Conservation (phyloP, 441 rosid genomes). For the Gossypium gossypioides region DNA sequence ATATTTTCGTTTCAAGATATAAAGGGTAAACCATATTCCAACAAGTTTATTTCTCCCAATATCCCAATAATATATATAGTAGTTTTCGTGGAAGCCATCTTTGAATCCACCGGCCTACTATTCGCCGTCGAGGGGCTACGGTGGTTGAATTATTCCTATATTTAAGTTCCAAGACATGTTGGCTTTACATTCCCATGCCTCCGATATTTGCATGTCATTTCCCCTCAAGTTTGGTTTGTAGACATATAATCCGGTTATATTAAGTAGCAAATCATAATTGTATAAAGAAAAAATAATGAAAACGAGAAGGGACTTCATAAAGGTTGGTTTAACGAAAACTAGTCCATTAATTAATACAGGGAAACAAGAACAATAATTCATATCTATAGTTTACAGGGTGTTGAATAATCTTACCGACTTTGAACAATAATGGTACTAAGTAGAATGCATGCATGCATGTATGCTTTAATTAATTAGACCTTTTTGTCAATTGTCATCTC, state of each 20-base stretch:
- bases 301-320: background rate
- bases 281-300: background rate
- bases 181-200: background rate
- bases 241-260: background rate
- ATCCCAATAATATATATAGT: background rate
- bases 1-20: background rate
- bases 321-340: background rate
- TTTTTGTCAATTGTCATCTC: background rate
- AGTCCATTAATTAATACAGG: background rate
- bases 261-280: background rate
- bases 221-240: background rate
- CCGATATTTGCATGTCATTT: background rate
- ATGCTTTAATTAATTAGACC: no score
- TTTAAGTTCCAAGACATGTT: no score
- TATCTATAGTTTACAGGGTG: background rate
- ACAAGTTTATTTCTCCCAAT: background rate
- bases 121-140: background rate
- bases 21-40: background rate
- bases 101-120: conserved; percentile 1
- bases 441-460: no score
- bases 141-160: no score
- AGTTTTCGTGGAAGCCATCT: background rate
- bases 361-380: background rate
- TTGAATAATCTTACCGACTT: background rate
- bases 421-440: no score